Evolutionary conservation across 441 rosid species (phyloP), one percentile per base, ranked within the genome.

Genomic region (Oxalis stricta): DNA sequence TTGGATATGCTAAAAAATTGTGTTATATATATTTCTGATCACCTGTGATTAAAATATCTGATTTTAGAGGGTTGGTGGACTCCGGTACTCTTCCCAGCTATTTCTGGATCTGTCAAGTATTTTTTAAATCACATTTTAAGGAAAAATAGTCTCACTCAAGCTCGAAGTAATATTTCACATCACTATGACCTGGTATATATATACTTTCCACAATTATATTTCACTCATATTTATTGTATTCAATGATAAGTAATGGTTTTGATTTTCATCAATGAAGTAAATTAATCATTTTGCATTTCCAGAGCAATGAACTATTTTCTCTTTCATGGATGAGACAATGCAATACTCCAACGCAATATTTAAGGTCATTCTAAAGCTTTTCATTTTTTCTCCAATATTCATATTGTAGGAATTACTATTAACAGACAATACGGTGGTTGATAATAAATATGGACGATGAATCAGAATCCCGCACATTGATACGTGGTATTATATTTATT

Each of bases 61-160:
- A 2, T 11, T 26, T 1, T 18, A 86, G 96, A n/a, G 72, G 95
- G 99, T 10, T 83, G 96, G 96, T 86, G 96, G 96, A 83, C 86
- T 1, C 99, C 96, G 4, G 29, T 79, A 71, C 50, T 91, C 19
- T 44, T 83, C 21, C 77, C 95, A 11, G 85, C 96, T 6, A 58
- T 76, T 50, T 43, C 81, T 38, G 60, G 85, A 36, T 86, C 94
- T 11, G 82, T 81, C 28, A 86, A 68, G 50, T 64, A 81, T 44
- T 91, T 91, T 59, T 55, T 72, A 17, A 72, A 53, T 57, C 94
- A 86, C 61, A 61, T 73, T 23, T 66, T 67, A 3, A 70, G 93
- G 52, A 70, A 70, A 37, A 91, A 86, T 55, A 73, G 88, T 7
- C 75, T 91, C 15, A 83, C 94, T 7, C 93, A 91, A 75, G 88